Base-by-base conservation (phyloP, 345 rosid genomes). In the Eucalyptus brandiana region DNA sequence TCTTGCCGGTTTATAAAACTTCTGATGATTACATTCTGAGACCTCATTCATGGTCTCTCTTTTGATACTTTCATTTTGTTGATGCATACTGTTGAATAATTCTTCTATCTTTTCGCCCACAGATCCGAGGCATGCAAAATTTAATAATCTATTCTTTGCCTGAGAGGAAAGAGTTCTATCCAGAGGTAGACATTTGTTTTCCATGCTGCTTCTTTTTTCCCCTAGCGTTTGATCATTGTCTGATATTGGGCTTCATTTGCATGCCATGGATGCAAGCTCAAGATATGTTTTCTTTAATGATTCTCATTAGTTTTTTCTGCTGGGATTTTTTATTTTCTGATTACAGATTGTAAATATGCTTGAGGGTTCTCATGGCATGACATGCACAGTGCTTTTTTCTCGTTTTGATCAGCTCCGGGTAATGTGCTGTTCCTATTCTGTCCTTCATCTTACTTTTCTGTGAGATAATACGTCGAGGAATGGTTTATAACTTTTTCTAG, bases 131-230 rank as follows among this genome's bases (percentile, higher is more conserved):
- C 80, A 93, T 97, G 89, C 92, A 92, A 91, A 97, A 94, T 88
- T 92, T 98, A 89, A 96, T 98, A 24, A 90, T 98, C 86, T 98
- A 97, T 92, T 98, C 99, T 87, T 96, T 97, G 50, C 99, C 99
- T 3, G 98, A 98, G 89, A 92, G 98, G 90, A 98, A 97, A 91
- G 99, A 98, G 93, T 97, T 98, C 87, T 98, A 97, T 89, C 96
- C 97, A 49, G 97, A 98, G 98, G 99, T 95, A 89, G 30, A 26
- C 69, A 54, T 28, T 53, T 72, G 16, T 30, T 48, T 48, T 34
- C 49, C 24, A 69, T 34, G 34, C 45, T 83, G 62, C 5, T 80
- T 62, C 53, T 3, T 72, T 53, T 88, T 56, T n/a, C 87, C 60
- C 42, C 40, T 34, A n/a, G 85, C 47, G 23, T 76, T 23, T 42